phyloP scores from a whole-genome alignment of 768 basidiomycete species.

The Serendipita indica region DNA sequence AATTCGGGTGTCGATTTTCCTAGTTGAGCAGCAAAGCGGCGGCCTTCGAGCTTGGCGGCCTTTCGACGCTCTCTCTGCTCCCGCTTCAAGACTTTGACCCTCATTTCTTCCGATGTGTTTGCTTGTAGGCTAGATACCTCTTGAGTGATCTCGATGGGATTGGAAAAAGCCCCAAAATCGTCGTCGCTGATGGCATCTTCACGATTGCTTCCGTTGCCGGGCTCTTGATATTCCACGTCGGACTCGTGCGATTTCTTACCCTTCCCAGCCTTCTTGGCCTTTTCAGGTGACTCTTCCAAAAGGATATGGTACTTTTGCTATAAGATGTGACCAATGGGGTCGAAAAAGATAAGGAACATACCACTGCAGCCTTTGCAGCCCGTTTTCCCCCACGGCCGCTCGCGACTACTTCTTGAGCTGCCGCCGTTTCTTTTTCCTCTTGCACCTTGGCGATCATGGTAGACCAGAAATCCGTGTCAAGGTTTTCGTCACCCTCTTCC shows the following conservation, averaged over 20 bases:
- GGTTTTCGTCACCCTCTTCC: conserved; percentile 34
- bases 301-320: conserved; percentile 24
- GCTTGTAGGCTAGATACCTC: too few species aligned
- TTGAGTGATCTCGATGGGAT: too few species aligned
- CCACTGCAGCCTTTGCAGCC: conserved; percentile 42
- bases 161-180: too few species aligned
- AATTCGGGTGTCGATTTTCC: too few species aligned
- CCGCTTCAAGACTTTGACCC: too few species aligned
- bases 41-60: neutral
- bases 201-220: conserved; percentile 17
- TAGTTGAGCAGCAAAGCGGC: neutral
- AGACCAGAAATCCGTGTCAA: conserved; percentile 64
- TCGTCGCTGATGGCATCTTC: conserved; percentile 15
- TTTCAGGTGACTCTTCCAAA: conserved; percentile 27
- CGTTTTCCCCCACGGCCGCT: conserved; percentile 59
- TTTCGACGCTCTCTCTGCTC: neutral
- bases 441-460: conserved; percentile 42
- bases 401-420: conserved; percentile 31
- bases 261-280: conserved; percentile 22
- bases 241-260: conserved; percentile 27
- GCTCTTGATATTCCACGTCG: conserved; percentile 25
- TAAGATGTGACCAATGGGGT: conserved; percentile 14
- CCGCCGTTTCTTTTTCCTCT: conserved; percentile 33
- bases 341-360: conserved; percentile 19
- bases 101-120: too few species aligned